Evolutionary conservation across 352 stramenopile species (phyloP).

Genomic region (Thraustochytrium striatum): DNA sequence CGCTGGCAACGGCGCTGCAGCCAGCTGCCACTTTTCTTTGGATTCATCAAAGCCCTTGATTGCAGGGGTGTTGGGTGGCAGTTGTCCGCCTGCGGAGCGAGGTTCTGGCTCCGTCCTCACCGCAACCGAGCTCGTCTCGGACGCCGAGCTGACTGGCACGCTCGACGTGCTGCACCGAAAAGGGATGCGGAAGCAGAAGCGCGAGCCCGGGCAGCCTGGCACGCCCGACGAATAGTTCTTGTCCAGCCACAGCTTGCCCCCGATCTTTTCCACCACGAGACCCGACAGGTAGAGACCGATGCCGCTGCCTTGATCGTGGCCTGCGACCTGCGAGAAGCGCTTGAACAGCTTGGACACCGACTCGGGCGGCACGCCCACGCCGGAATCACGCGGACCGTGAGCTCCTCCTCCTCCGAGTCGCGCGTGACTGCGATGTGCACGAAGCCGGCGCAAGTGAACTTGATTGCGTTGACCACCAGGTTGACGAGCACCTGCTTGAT

Average conservation of each 20-base stretch:
- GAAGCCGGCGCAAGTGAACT: slow-evolving; percentile 32
- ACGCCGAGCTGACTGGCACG: no score
- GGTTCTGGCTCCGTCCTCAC: no score
- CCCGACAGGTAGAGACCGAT: slow-evolving; percentile 15
- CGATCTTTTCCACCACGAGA: slow-evolving; percentile 22
- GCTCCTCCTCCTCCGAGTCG: no score
- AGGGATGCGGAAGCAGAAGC: slow-evolving; percentile 1
- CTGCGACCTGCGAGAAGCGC: background rate
- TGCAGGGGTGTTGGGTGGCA: no score
- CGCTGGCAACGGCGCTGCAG: no score
- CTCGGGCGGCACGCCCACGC: background rate
- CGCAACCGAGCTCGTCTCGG: no score
- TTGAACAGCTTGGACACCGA: background rate
- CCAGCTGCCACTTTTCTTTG: no score
- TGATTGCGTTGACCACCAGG: slow-evolving; percentile 36
- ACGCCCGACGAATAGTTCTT: slow-evolving; percentile 4
- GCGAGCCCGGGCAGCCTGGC: background rate
- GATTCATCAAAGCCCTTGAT: no score
- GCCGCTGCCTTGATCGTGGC: background rate
- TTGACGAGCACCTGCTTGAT: slow-evolving; percentile 46
- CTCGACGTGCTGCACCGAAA: background rate
- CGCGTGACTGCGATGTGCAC: background rate
- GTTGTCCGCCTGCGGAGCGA: no score
- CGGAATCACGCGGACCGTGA: slow-evolving; percentile 10
- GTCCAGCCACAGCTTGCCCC: background rate